A percentile compares a stretch with the other conserved stretches of the same genome.
These are phyloP conservation scores for Blechomonas ayalai DNA, from an alignment of 208 protist species.

Conservation along the genomic window DNA sequence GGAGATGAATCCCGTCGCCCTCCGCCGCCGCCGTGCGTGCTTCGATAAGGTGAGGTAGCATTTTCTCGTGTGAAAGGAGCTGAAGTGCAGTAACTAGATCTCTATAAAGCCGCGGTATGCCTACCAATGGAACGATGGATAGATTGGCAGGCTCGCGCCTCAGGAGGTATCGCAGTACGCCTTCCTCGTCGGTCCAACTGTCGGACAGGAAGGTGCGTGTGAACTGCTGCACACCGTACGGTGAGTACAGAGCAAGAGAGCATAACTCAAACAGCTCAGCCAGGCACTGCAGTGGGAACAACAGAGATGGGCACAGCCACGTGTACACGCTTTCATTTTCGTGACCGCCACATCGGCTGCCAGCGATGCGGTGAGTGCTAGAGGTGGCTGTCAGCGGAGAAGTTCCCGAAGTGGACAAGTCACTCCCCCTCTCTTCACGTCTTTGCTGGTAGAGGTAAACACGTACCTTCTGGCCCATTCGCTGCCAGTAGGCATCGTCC, in stretches of 20 bases:
- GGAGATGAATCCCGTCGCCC: neutral
- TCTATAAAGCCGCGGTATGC: slow-evolving; percentile 42
- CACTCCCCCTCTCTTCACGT: too few relatives aligned
- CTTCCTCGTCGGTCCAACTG: slow-evolving; percentile 50
- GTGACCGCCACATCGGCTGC: too few relatives aligned
- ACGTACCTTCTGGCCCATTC: too few relatives aligned
- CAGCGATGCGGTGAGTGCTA: too few relatives aligned
- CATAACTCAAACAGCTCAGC: slow-evolving; percentile 63
- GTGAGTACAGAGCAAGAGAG: slow-evolving; percentile 35
- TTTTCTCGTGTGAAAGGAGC: slow-evolving; percentile 42
- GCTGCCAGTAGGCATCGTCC: neutral
- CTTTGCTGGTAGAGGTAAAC: too few relatives aligned
- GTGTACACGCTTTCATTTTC: too few relatives aligned
- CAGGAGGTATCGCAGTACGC: slow-evolving; percentile 56
- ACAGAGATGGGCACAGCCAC: slow-evolving; percentile 33
- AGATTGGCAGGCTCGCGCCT: slow-evolving; percentile 57
- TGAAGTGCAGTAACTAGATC: slow-evolving; percentile 58
- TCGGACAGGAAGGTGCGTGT: slow-evolving; percentile 39
- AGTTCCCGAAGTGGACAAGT: too few relatives aligned
- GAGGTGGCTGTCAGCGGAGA: too few relatives aligned
- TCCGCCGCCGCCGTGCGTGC: slow-evolving; percentile 14
- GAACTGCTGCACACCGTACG: slow-evolving; percentile 45
- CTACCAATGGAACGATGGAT: slow-evolving; percentile 61
- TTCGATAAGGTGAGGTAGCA: slow-evolving; percentile 37
- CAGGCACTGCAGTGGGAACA: slow-evolving; percentile 77